phyloP scores from a whole-genome alignment of 352 stramenopile species.

The Aphanomyces astaci region DNA sequence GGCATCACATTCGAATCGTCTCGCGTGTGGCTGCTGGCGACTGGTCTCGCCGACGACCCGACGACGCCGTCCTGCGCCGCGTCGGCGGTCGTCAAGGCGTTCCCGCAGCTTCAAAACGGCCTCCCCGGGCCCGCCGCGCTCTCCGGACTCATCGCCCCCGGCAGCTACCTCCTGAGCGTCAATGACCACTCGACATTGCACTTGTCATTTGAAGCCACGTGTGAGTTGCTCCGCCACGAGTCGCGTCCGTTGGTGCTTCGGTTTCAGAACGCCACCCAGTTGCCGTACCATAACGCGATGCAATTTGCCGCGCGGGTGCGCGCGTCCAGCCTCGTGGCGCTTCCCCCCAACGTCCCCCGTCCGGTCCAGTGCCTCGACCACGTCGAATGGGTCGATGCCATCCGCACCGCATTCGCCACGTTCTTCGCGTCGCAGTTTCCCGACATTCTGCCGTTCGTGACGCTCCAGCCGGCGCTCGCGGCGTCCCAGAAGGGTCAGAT shows the following conservation, averaged over 20 bases:
- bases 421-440: constrained; percentile 61
- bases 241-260: constrained; percentile 14
- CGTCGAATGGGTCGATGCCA: constrained; percentile 46
- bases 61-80: constrained; percentile 27
- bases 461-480: constrained; percentile 29
- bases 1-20: constrained; percentile 75
- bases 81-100: constrained; percentile 59
- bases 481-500: not conserved
- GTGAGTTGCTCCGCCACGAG: constrained; percentile 11
- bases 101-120: constrained; percentile 50
- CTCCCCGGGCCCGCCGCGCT: constrained; percentile 52
- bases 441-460: constrained; percentile 44
- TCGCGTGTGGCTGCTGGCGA: constrained; percentile 50
- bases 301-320: constrained; percentile 53
- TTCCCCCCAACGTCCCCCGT: constrained; percentile 34
- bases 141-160: constrained; percentile 34
- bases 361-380: constrained; percentile 25
- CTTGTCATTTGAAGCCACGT: constrained; percentile 21
- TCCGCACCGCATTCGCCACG: constrained; percentile 48
- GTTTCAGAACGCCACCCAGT: constrained; percentile 29
- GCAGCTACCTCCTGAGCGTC: constrained; percentile 20
- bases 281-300: constrained; percentile 45
- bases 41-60: constrained; percentile 37
- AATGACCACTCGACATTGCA: constrained; percentile 23
- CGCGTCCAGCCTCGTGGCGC: constrained; percentile 42